Evolutionary conservation across 2,329 filamentous ascomycete genomes (phyloP), one percentile per base, ranked within the genome.

Genomic region (Ophiognomonia clavigignenti-juglandacearum): DNA sequence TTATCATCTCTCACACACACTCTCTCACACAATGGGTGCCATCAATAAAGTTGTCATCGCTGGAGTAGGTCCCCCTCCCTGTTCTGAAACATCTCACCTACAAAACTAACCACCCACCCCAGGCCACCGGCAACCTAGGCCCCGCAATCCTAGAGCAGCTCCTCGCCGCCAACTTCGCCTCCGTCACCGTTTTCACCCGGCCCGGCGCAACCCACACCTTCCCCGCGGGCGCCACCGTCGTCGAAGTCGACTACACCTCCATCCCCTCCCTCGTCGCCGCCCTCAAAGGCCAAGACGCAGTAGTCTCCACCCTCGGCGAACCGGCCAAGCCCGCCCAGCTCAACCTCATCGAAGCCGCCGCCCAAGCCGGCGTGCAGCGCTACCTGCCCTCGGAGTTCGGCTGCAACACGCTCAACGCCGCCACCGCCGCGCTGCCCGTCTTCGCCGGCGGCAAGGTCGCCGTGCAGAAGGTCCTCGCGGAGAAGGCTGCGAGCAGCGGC

Each of bases 151-250:
- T 64, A 36, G 16, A 45, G 23, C 58, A 56, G 22, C 61, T 67
- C 20, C 35, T 65, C 26, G 43, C 54, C 4, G 56, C 57, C 4
- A 60, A 59, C 48, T 78, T 80, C 66, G 65, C 66, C 34, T 26
- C 24, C 24, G 66, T 78, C 32, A 77, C 75, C n/a, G 66, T 74
- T 13, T 64, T 82, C 31, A 72, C 71, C 31, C 74, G 78, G n/a
- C 55, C 60, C 16, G 62, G 64, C 35, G 77, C 74, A 5, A 56
- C 55, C 6, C 56, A 60, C 24, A 59, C 60, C 0, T 59, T 62
- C 43, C 64, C 68, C 1, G 42, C 61, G 0, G 57, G 60, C 27
- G 64, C 75, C 44, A 61, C 64, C 6, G 68, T 78, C 23, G 57
- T 71, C 52, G 64, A 65, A 10, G 68, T 72, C 16, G 67, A 80